Percentiles rank a stretch among this genome's conserved stretches.
Conservation (phyloP, 2,329 filamentous ascomycete species). For the Paecilomyces fulvus region DNA sequence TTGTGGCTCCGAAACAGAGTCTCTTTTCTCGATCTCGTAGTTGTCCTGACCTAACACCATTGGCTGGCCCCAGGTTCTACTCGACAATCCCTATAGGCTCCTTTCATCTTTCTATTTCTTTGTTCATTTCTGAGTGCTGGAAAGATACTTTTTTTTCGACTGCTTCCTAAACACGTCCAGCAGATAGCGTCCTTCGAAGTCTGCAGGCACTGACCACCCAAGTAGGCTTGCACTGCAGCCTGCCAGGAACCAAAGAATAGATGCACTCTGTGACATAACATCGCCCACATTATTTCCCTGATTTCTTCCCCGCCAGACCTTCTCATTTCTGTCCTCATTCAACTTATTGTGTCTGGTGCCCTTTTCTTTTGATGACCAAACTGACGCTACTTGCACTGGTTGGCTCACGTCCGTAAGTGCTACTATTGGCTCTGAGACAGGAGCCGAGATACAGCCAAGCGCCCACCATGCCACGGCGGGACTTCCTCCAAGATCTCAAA, state of each 20-base stretch:
- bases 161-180: neutral
- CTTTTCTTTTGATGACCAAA: neutral
- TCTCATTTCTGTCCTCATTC: neutral
- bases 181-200: neutral
- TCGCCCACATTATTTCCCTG: neutral
- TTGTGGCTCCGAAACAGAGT: neutral
- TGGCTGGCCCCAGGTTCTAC: neutral
- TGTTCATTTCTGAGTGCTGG: neutral
- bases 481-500: constrained; percentile 54
- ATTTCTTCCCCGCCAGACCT: neutral
- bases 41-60: neutral
- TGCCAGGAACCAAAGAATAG: neutral
- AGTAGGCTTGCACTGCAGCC: neutral
- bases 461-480: constrained; percentile 53
- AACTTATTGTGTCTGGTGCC: neutral
- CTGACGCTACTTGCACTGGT: neutral
- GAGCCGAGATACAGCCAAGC: neutral
- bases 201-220: neutral
- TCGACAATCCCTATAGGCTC: neutral
- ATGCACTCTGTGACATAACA: neutral
- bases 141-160: neutral
- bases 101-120: neutral
- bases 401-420: neutral
- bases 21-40: neutral
- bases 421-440: neutral